Conservation (phyloP, 2,329 filamentous ascomycete genomes). For the Venturia nashicola region DNA sequence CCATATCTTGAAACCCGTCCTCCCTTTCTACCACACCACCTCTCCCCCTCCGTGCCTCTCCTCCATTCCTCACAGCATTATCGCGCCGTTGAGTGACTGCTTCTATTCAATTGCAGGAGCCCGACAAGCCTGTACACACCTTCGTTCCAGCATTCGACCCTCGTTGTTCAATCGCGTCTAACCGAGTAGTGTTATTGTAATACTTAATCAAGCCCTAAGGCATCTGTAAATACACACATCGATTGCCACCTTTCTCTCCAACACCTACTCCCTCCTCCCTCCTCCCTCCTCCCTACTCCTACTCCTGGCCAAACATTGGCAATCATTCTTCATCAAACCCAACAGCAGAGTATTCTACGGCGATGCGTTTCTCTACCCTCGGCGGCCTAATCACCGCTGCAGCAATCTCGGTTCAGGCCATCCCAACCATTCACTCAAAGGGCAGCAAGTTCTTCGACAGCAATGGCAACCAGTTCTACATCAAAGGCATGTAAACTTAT, state of each 20-base stretch:
- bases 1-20: not conserved
- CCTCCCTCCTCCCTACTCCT: too few relatives aligned
- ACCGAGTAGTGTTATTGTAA: not conserved
- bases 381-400: not conserved
- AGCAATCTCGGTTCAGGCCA: slow-evolving; percentile 20
- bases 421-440: slow-evolving; percentile 45
- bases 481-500: slow-evolving; percentile 50
- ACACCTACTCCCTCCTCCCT: not conserved
- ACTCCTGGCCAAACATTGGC: not conserved
- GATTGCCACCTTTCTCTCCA: not conserved
- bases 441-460: slow-evolving; percentile 79
- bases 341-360: not conserved
- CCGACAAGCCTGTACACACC: not conserved
- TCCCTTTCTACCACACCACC: too few relatives aligned
- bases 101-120: not conserved
- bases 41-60: not conserved
- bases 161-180: not conserved
- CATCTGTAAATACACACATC: not conserved
- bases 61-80: not conserved
- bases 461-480: slow-evolving; percentile 70
- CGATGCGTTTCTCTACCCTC: slow-evolving; percentile 4
- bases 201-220: not conserved
- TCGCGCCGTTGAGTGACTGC: not conserved
- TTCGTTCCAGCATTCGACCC: not conserved
- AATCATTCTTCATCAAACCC: not conserved